phyloP scores from a whole-genome alignment of 106 monocot species.

The Dendrobium officinale region DNA sequence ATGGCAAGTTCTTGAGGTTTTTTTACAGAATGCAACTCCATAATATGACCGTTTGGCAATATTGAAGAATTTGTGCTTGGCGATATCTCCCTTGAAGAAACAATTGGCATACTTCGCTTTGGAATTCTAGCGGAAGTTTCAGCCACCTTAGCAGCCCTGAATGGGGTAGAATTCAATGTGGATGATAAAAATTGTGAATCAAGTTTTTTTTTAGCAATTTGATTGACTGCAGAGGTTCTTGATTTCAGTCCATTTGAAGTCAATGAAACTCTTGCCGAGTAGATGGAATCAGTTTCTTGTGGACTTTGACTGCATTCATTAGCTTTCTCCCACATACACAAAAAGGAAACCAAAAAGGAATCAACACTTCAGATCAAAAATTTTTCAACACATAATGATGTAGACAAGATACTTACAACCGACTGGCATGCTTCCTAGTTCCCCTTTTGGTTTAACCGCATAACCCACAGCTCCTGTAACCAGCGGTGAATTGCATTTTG shows the following conservation, averaged over 20 bases:
- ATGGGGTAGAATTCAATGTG: conserved; percentile 19
- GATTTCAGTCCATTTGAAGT: conserved; percentile 21
- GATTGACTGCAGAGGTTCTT: conserved; percentile 12
- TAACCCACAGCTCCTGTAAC: conserved; percentile 19
- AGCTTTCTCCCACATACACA: conserved; percentile 22
- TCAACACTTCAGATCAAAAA: conserved; percentile 10
- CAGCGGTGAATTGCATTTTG: conserved; percentile 14
- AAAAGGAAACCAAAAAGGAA: conserved; percentile 4
- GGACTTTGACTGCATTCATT: conserved; percentile 23
- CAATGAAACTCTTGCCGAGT: conserved; percentile 18
- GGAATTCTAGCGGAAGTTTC: conserved; percentile 18
- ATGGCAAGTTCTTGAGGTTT: conserved; percentile 31
- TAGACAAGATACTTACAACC: conserved; percentile 28
- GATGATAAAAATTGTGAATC: conserved; percentile 38
- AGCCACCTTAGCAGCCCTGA: conserved; percentile 18
- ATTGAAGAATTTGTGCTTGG: conserved; percentile 16
- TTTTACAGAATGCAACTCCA: conserved; percentile 16
- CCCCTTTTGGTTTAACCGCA: conserved; percentile 32
- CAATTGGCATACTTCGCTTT: conserved; percentile 20
- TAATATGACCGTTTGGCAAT: conserved; percentile 19
- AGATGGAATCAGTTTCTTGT: conserved; percentile 13
- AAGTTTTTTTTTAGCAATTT: conserved; percentile 14
- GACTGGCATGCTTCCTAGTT: conserved; percentile 12
- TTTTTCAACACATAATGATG: background rate
- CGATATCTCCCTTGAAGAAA: conserved; percentile 15